phyloP scores from a whole-genome alignment of 108 stramenopile species.

The Cyclostephanos tholiformis region DNA sequence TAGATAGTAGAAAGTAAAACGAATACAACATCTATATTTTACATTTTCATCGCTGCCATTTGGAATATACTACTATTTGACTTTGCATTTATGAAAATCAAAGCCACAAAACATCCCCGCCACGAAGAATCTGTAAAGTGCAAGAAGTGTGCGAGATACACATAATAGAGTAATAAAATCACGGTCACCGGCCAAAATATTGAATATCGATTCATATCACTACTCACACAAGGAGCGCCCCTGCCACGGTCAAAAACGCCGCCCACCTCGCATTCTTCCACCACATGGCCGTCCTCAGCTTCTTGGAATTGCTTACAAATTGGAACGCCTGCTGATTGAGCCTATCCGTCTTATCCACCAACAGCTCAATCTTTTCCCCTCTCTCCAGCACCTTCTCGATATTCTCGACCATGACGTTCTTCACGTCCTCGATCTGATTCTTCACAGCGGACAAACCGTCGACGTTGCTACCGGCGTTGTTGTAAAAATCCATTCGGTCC shows the following conservation, averaged over 20 bases:
- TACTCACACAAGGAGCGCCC: slow-evolving; percentile 57
- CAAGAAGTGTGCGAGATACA: neutral
- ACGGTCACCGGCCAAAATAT: neutral
- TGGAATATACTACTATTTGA: slow-evolving; percentile 16
- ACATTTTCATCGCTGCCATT: slow-evolving; percentile 5
- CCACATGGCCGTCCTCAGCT: slow-evolving; percentile 82
- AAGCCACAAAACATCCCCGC: slow-evolving; percentile 73
- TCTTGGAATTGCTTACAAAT: slow-evolving; percentile 84
- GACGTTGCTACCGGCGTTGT: slow-evolving; percentile 80
- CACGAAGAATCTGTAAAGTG: slow-evolving; percentile 48
- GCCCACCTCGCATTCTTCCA: slow-evolving; percentile 87
- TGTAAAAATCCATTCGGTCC: slow-evolving; percentile 91
- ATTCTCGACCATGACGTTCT: slow-evolving; percentile 95
- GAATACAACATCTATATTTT: slow-evolving; percentile 10
- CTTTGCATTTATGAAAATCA: slow-evolving; percentile 67
- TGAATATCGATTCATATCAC: slow-evolving; percentile 18
- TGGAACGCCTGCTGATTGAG: slow-evolving; percentile 92
- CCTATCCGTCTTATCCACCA: slow-evolving; percentile 97
- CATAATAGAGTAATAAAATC: neutral
- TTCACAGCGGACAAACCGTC: slow-evolving; percentile 86
- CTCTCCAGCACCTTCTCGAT: slow-evolving; percentile 95
- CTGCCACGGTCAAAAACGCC: slow-evolving; percentile 50
- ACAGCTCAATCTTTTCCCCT: slow-evolving; percentile 98
- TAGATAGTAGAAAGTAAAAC: neutral
- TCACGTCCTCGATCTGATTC: slow-evolving; percentile 93